Conservation (phyloP, 75 land plant genomes). For the Azolla pinnata region DNA sequence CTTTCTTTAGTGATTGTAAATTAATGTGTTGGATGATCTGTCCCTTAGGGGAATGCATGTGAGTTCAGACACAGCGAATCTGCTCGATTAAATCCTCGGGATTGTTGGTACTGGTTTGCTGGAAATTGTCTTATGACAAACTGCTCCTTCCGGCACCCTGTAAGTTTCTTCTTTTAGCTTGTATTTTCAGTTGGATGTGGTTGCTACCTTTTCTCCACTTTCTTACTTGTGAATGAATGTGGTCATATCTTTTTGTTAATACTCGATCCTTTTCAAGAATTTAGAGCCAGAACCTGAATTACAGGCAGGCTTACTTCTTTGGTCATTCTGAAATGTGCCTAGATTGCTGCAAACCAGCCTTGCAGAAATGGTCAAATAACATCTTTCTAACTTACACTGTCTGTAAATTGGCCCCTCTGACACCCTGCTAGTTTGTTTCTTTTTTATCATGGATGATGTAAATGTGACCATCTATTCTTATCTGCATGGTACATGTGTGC, state of each 20-base stretch:
- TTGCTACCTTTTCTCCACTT: neutral
- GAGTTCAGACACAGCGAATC: conserved; percentile 77
- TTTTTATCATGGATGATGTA: neutral
- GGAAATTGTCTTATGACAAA: conserved; percentile 57
- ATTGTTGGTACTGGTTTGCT: conserved; percentile 78
- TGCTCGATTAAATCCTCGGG: conserved; percentile 72
- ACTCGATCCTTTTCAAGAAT: neutral
- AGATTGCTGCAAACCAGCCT: too few relatives aligned
- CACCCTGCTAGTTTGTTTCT: too few relatives aligned
- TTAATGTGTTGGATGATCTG: too few relatives aligned
- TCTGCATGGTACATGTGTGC: neutral
- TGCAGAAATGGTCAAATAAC: too few relatives aligned
- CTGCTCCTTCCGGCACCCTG: conserved; percentile 75
- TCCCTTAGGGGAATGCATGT: conserved; percentile 48
- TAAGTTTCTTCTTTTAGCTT: conserved; percentile 9
- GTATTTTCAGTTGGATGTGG: neutral
- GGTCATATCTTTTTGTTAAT: too few relatives aligned
- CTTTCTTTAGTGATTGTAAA: too few relatives aligned
- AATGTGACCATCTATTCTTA: neutral
- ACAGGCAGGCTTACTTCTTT: neutral
- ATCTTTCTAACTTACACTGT: too few relatives aligned
- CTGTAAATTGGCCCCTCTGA: too few relatives aligned
- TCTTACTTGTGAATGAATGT: too few relatives aligned
- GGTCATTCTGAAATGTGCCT: neutral
- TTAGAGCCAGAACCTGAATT: neutral